Base-by-base conservation (phyloP, 228 moss, liverwort and hornwort genomes). In the Sphagnum fallax region DNA sequence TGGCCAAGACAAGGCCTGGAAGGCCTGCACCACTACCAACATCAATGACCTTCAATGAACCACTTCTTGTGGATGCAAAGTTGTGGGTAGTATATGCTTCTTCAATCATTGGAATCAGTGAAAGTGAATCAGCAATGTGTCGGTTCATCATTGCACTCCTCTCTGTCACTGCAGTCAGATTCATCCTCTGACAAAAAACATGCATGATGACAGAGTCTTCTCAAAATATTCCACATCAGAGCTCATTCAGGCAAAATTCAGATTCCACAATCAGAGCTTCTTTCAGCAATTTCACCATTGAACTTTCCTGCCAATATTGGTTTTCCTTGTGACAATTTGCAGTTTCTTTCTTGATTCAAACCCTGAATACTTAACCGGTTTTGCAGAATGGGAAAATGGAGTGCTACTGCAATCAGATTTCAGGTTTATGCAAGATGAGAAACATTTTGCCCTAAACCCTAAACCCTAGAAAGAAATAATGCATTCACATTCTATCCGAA, bases 11-110 rank as follows among this genome's bases (percentile, higher is more conserved):
- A 5, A 98, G 81, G 52, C 97, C 97, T 61, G 93, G 93, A 67
- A 93, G 90, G 18, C 97, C 93, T 64, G 97, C 97, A 60, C 93
- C 93, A 69, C 90, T 98, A 52, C 93, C 97, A 67, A 98, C 87
- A 64, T 98, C 97, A 73, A 98, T 75, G 18, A 98, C 79, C 72
- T 89, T 90, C 55, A 93, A 69, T 59, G 75, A 70, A 10, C 71
- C 67, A 10, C 78, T 76, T 57, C 18, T 61, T 66, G 61, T 51
- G 51, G 76, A 69, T 61, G 52, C 3, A 62, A 58, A 64, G 52
- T 75, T 75, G 67, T 81, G 81, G 53, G 80, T 70, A 62, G 85
- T 65, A 71, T 87, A 87, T 8, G 88, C 82, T 49, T 67, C 77
- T 74, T 98, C 93, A 67, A 93, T 63, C 9, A 83, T 81, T 3